Percentiles rank a stretch among this genome's conserved stretches.
Evolutionary conservation across 148 eudicot genomes (phyloP).

Genomic region (Pharnaceum exiguum): DNA sequence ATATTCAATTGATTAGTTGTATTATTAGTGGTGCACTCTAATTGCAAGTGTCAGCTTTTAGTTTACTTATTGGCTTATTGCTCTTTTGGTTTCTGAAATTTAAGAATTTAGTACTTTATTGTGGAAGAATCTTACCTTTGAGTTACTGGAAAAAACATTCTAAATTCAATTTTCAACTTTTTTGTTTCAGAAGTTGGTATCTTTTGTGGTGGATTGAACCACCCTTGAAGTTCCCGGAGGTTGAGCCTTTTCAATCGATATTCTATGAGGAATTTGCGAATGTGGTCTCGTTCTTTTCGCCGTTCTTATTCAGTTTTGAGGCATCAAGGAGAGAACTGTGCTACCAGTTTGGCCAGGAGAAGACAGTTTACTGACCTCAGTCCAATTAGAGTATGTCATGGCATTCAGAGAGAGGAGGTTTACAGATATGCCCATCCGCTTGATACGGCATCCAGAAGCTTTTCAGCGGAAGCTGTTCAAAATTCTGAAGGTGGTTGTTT

Average conservation of each 20-base stretch:
- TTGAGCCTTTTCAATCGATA: conserved; percentile 4
- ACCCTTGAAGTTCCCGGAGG: conserved; percentile 14
- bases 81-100: too few species aligned
- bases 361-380: conserved; percentile 20
- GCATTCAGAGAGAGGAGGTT: conserved; percentile 18
- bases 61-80: too few species aligned
- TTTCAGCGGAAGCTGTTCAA: conserved; percentile 41
- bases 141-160: conserved; percentile 2
- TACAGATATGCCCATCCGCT: conserved; percentile 28
- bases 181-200: conserved; percentile 23
- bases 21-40: too few species aligned
- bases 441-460: conserved; percentile 34
- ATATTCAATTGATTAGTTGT: too few species aligned
- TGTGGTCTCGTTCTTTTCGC: conserved; percentile 32
- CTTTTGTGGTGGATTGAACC: conserved; percentile 20
- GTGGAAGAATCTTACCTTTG: conserved; percentile 2
- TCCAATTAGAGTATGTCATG: conserved; percentile 18
- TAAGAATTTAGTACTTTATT: background rate
- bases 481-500: conserved; percentile 44
- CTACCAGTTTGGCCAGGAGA: conserved; percentile 25
- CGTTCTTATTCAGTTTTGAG: conserved; percentile 33
- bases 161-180: background rate
- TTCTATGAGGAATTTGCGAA: conserved; percentile 48
- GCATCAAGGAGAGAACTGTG: conserved; percentile 22
- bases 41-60: too few species aligned